Conservation (phyloP, 768 basidiomycete species). For the Pholiota microspora region DNA sequence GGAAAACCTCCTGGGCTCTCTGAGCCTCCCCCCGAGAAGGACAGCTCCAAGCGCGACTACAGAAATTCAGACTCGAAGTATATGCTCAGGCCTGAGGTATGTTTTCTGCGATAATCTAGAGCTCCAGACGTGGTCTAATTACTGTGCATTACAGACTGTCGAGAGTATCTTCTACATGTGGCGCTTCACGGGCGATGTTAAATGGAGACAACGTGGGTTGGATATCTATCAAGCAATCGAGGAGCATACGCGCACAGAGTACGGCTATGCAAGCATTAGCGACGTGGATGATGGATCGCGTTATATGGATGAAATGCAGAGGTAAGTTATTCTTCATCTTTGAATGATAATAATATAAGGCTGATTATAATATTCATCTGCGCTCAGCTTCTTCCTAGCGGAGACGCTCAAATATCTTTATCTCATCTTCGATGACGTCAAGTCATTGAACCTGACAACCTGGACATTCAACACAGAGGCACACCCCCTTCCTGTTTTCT, state of each 20-base stretch:
- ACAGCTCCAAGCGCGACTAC: slow-evolving; percentile 50
- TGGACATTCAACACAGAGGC: slow-evolving; percentile 72
- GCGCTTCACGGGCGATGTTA: slow-evolving; percentile 59
- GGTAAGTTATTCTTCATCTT: no score
- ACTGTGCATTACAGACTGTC: slow-evolving; percentile 46
- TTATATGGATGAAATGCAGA: slow-evolving; percentile 64
- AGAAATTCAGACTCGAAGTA: slow-evolving; percentile 32
- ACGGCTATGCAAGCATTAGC: slow-evolving; percentile 56
- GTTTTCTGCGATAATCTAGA: slow-evolving; percentile 10
- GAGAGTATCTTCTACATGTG: slow-evolving; percentile 62
- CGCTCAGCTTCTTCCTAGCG: slow-evolving; percentile 45
- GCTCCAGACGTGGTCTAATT: background rate
- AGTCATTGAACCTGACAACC: slow-evolving; percentile 46
- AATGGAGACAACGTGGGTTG: slow-evolving; percentile 76
- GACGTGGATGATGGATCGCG: slow-evolving; percentile 37
- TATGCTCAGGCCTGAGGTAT: slow-evolving; percentile 66
- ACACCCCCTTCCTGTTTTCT: slow-evolving; percentile 66
- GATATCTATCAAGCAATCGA: slow-evolving; percentile 63
- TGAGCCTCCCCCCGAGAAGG: slow-evolving; percentile 28
- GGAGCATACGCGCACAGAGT: slow-evolving; percentile 48
- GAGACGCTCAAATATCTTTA: slow-evolving; percentile 64
- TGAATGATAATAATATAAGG: no score
- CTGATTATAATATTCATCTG: no score
- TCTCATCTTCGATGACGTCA: slow-evolving; percentile 57
- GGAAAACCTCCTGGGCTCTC: slow-evolving; percentile 46